These are phyloP conservation scores for Silene noctiflora DNA, from an alignment of 179 eudicot genomes.

Conservation along the genomic window DNA sequence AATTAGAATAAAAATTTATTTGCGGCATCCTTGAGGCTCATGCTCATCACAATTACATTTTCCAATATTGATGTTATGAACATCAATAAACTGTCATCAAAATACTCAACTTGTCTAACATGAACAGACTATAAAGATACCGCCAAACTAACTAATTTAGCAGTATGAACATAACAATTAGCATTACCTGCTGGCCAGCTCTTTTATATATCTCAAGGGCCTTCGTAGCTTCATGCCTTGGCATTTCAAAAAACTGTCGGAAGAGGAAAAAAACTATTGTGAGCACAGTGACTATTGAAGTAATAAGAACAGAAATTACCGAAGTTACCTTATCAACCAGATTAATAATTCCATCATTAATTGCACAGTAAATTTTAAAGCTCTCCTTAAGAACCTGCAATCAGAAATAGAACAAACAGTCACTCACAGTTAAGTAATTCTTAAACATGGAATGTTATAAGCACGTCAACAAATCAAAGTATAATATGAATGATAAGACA, in stretches of 20 bases:
- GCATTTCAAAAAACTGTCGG: conserved; percentile 1
- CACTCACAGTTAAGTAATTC: not conserved
- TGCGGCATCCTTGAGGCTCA: conserved; percentile 61
- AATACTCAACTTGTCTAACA: not conserved
- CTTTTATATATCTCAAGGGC: conserved; percentile 52
- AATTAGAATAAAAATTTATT: not conserved
- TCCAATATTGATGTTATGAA: not conserved
- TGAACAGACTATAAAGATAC: not conserved
- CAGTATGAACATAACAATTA: not conserved
- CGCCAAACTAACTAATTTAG: not conserved
- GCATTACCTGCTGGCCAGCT: conserved; percentile 80
- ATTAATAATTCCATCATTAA: conserved; percentile 95
- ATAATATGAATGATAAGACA: not conserved
- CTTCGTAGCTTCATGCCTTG: conserved; percentile 67
- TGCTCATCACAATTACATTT: not conserved
- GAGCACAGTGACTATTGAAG: not conserved
- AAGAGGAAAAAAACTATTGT: not conserved
- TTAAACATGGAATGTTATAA: not conserved
- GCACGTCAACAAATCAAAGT: not conserved
- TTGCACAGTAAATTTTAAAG: conserved; percentile 26
- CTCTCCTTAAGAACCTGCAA: conserved; percentile 55
- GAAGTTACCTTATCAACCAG: conserved; percentile 78
- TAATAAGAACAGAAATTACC: not conserved
- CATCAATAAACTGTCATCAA: not conserved
- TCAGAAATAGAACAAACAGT: not conserved